Evolutionary conservation across 768 basidiomycete species (phyloP).

Genomic region (Lyophyllum semitale): DNA sequence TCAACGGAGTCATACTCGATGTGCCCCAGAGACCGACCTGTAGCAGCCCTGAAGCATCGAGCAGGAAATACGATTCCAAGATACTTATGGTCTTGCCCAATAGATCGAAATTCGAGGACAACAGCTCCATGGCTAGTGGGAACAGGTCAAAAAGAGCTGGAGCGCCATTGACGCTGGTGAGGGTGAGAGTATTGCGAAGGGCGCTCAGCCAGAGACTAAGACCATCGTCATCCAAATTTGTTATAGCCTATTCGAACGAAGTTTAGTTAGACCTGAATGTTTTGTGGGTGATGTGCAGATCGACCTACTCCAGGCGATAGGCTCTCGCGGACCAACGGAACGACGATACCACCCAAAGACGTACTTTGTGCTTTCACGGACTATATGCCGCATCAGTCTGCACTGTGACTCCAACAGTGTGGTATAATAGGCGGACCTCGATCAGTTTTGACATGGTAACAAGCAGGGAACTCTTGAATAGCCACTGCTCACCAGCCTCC

Average conservation of each 20-base stretch:
- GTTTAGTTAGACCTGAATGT: not conserved
- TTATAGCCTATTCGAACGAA: slow-evolving; percentile 46
- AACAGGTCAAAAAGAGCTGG: slow-evolving; percentile 65
- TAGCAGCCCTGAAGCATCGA: slow-evolving; percentile 62
- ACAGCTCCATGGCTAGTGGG: slow-evolving; percentile 58
- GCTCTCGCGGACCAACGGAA: slow-evolving; percentile 67
- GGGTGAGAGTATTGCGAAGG: slow-evolving; percentile 60
- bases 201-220: slow-evolving; percentile 74
- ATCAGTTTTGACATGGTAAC: slow-evolving; percentile 71
- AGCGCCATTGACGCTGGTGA: slow-evolving; percentile 48
- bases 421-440: slow-evolving; percentile 42
- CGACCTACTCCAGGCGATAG: slow-evolving; percentile 53
- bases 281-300: not conserved
- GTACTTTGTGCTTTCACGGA: slow-evolving; percentile 66
- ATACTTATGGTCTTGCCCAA: slow-evolving; percentile 68
- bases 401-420: not conserved
- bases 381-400: slow-evolving; percentile 36
- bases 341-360: slow-evolving; percentile 53
- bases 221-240: slow-evolving; percentile 78
- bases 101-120: slow-evolving; percentile 72
- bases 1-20: not conserved
- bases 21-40: slow-evolving; percentile 46
- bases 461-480: slow-evolving; percentile 73
- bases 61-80: slow-evolving; percentile 77
- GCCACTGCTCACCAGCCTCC: slow-evolving; percentile 63